Conservation (phyloP, 768 basidiomycete species). For the Hygrophorus pudorinus region DNA sequence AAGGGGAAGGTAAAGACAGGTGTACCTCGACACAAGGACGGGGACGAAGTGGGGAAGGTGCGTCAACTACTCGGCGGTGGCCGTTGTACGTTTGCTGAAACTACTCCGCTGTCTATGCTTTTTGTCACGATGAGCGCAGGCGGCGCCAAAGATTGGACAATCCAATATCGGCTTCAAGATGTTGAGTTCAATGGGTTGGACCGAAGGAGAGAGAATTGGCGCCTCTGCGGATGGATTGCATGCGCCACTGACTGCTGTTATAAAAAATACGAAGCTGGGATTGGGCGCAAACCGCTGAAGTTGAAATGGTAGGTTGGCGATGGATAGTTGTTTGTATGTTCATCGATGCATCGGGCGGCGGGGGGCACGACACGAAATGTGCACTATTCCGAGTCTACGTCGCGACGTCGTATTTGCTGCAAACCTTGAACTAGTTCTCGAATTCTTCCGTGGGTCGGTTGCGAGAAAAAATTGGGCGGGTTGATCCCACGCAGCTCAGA, state of each 20-base stretch:
- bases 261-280: slow-evolving; percentile 81
- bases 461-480: too few species aligned
- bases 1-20: slow-evolving; percentile 16
- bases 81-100: background rate
- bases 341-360: too few species aligned
- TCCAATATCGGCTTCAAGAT: slow-evolving; percentile 83
- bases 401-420: too few species aligned
- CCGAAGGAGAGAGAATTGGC: slow-evolving; percentile 74
- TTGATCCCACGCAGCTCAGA: too few species aligned
- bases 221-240: slow-evolving; percentile 49
- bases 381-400: too few species aligned
- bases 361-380: too few species aligned
- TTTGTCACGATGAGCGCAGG: slow-evolving; percentile 28
- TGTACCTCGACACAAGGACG: slow-evolving; percentile 56
- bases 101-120: background rate
- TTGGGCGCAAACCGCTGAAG: slow-evolving; percentile 49
- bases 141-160: slow-evolving; percentile 72
- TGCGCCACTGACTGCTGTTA: slow-evolving; percentile 69
- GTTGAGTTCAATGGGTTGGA: slow-evolving; percentile 88
- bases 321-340: too few species aligned
- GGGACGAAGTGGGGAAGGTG: slow-evolving; percentile 81
- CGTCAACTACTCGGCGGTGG: too few species aligned
- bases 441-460: too few species aligned
- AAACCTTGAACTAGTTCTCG: too few species aligned
- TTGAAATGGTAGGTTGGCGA: too few species aligned